Percentiles rank a stretch among this genome's conserved stretches.
phyloP scores from a whole-genome alignment of 805 yeast species.

The Torulaspora microellipsoides region DNA sequence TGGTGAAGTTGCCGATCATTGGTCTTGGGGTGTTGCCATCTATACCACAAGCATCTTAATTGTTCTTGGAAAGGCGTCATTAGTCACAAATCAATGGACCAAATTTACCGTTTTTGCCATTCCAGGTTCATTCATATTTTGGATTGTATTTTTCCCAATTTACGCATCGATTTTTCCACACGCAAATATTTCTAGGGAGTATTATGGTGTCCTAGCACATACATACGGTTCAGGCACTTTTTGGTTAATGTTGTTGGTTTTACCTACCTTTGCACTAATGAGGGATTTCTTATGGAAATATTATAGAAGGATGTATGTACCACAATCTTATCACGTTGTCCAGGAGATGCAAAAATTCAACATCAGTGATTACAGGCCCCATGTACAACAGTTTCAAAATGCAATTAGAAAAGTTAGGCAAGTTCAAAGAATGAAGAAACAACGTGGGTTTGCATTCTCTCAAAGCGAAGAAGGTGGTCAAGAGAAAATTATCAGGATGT shows the following conservation, averaged over 20 bases:
- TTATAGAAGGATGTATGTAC: constrained; percentile 84
- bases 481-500: constrained; percentile 84
- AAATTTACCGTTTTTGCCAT: constrained; percentile 87
- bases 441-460: constrained; percentile 97
- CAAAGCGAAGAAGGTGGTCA: constrained; percentile 90
- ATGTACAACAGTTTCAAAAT: constrained; percentile 93
- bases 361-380: constrained; percentile 90
- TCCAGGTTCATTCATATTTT: constrained; percentile 84
- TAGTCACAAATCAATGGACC: constrained; percentile 91
- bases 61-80: constrained; percentile 91
- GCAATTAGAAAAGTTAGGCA: constrained; percentile 97
- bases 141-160: constrained; percentile 83
- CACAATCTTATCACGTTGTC: constrained; percentile 90
- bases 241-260: constrained; percentile 76
- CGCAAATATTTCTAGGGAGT: constrained; percentile 77
- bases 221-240: constrained; percentile 73
- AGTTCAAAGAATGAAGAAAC: constrained; percentile 96
- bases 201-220: constrained; percentile 70
- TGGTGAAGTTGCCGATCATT: constrained; percentile 78
- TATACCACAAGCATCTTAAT: constrained; percentile 85
- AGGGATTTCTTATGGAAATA: constrained; percentile 94
- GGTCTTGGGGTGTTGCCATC: constrained; percentile 93
- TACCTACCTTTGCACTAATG: constrained; percentile 71
- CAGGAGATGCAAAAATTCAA: constrained; percentile 96
- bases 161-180: constrained; percentile 83